These are phyloP conservation scores for Urtica urens DNA, from an alignment of 306 rosid genomes.

Conservation along the genomic window DNA sequence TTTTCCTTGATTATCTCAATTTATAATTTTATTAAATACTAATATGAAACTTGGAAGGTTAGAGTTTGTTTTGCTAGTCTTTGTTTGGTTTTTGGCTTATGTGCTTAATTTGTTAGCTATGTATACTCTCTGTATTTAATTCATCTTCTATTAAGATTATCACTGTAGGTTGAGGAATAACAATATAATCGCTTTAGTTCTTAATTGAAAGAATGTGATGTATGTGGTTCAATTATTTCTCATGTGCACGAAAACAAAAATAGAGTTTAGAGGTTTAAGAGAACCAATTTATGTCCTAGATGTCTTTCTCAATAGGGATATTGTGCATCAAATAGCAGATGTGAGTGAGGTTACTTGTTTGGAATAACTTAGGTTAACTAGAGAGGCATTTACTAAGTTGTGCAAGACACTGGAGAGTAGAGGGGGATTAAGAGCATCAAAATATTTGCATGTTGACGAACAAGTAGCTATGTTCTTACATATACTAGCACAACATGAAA, in stretches of 20 bases:
- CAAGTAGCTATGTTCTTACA: neutral
- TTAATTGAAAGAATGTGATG: neutral
- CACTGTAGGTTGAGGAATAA: neutral
- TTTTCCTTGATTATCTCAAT: neutral
- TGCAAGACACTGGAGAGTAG: neutral
- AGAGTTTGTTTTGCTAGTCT: neutral
- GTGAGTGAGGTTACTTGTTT: neutral
- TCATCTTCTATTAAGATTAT: neutral
- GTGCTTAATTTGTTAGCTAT: too few relatives aligned
- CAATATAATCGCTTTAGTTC: neutral
- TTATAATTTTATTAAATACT: too few relatives aligned
- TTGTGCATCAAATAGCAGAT: neutral
- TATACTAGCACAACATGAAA: slow-evolving; percentile 2
- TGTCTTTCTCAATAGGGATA: neutral
- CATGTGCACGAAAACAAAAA: neutral
- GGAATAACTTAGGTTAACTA: neutral
- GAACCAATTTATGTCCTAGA: neutral
- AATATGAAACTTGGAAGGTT: too few relatives aligned
- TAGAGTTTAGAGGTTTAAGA: neutral
- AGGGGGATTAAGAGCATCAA: neutral
- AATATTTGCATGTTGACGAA: slow-evolving; percentile 1
- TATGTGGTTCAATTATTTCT: neutral
- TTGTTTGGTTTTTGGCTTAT: neutral
- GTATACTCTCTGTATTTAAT: neutral
- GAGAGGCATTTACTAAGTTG: neutral